Conservation (phyloP, 495 filamentous ascomycete genomes). For the Aspergillus campestris region DNA sequence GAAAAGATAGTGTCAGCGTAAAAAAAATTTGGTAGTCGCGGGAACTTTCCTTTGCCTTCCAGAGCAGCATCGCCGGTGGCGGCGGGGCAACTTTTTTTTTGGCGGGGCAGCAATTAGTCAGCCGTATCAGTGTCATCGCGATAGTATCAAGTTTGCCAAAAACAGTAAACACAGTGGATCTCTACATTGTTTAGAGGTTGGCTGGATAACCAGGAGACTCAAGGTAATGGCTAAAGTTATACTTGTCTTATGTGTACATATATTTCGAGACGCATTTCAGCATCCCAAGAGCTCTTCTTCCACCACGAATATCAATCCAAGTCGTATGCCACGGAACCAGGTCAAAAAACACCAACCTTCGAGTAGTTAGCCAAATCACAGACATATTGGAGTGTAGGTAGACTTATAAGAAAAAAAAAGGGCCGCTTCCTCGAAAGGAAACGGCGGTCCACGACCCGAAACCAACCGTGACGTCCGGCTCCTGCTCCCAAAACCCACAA, state of each 20-base stretch:
- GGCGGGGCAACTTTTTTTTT: conserved; percentile 26
- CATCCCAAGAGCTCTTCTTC: no score
- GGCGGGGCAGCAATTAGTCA: conserved; percentile 21
- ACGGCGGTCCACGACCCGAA: conserved; percentile 24
- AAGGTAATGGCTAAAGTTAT: no score
- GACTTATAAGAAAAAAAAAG: conserved; percentile 58
- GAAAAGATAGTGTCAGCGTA: conserved; percentile 11
- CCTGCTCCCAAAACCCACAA: conserved; percentile 33
- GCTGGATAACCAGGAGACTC: no score
- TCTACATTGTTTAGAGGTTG: no score
- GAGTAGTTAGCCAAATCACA: conserved; percentile 20
- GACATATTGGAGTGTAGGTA: conserved; percentile 6
- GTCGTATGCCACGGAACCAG: no score
- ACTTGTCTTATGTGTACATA: no score
- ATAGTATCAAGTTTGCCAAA: no score
- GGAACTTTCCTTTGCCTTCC: conserved; percentile 36
- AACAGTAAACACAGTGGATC: no score
- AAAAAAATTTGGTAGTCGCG: conserved; percentile 22
- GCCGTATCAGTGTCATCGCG: neutral
- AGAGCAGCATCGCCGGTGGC: conserved; percentile 9
- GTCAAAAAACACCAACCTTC: no score
- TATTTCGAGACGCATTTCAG: no score
- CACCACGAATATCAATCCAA: no score
- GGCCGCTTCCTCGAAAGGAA: conserved; percentile 44
- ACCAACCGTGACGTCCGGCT: conserved; percentile 15